Percentiles rank a stretch among this genome's conserved stretches.
Conservation (phyloP, 2,329 filamentous ascomycete species). For the Capronia americana region DNA sequence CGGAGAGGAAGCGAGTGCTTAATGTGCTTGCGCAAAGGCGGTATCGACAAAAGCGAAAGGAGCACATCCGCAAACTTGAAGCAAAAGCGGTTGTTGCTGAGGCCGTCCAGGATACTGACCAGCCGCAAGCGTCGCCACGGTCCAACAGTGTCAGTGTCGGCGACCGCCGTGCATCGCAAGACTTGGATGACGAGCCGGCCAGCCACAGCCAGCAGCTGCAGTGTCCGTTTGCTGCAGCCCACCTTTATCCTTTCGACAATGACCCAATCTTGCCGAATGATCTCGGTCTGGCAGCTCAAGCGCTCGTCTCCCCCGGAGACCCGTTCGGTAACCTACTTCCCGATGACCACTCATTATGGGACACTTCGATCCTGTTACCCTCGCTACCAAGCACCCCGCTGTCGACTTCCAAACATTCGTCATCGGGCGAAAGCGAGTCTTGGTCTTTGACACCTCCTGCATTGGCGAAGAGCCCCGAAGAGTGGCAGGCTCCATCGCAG, state of each 20-base stretch:
- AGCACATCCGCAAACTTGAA: constrained; percentile 42
- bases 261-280: constrained; percentile 3
- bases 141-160: not conserved
- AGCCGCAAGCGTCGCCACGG: not conserved
- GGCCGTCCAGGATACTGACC: not conserved
- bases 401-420: constrained; percentile 14
- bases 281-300: not conserved
- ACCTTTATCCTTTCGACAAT: not conserved
- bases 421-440: constrained; percentile 16
- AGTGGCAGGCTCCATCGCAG: not conserved
- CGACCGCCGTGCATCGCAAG: not conserved
- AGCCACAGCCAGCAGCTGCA: not conserved
- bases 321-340: not conserved
- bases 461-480: not conserved
- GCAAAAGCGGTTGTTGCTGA: constrained; percentile 28
- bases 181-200: not conserved
- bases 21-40: constrained; percentile 63
- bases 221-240: constrained; percentile 2
- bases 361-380: constrained; percentile 14
- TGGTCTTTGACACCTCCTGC: constrained; percentile 10
- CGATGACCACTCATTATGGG: constrained; percentile 22
- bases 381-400: constrained; percentile 25
- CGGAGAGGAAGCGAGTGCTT: constrained; percentile 60
- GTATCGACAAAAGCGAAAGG: constrained; percentile 49
- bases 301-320: not conserved